A percentile compares a stretch with the other conserved stretches of the same genome.
phyloP scores from a whole-genome alignment of 345 rosid genomes.

The Zanthoxylum bungeanum region DNA sequence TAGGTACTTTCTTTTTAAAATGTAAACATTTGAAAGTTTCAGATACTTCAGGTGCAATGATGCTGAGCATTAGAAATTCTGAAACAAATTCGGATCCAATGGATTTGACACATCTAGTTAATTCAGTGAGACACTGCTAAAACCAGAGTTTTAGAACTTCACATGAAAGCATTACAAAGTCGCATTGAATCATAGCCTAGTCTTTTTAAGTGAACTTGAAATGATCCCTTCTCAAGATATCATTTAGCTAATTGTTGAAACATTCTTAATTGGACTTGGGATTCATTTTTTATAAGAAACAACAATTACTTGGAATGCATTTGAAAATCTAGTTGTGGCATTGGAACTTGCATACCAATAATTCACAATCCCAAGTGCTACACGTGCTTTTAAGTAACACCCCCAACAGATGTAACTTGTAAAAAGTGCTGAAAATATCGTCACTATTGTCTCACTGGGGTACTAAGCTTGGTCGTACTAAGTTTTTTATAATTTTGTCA shows the following conservation, averaged over 20 bases:
- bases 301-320: too few relatives aligned
- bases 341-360: slow-evolving; percentile 3
- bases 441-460: slow-evolving; percentile 33
- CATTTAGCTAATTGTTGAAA: not conserved
- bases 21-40: not conserved
- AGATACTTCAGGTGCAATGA: not conserved
- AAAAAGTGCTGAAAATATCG: slow-evolving; percentile 12
- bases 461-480: too few relatives aligned
- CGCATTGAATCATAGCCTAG: not conserved
- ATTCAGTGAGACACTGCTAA: not conserved
- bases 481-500: too few relatives aligned
- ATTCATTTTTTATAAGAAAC: too few relatives aligned
- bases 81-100: not conserved
- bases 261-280: not conserved
- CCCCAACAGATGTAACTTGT: not conserved
- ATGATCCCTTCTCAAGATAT: not conserved
- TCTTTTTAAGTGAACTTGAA: not conserved
- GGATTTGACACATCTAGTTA: not conserved
- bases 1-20: not conserved
- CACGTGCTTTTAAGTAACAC: not conserved
- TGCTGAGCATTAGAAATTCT: not conserved
- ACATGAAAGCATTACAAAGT: slow-evolving; percentile 2
- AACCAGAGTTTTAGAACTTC: not conserved
- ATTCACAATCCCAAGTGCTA: slow-evolving; percentile 13
- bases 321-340: not conserved